These are phyloP conservation scores for Cordyceps fumosorosea DNA, from an alignment of 2,329 filamentous ascomycete genomes.

Conservation along the genomic window DNA sequence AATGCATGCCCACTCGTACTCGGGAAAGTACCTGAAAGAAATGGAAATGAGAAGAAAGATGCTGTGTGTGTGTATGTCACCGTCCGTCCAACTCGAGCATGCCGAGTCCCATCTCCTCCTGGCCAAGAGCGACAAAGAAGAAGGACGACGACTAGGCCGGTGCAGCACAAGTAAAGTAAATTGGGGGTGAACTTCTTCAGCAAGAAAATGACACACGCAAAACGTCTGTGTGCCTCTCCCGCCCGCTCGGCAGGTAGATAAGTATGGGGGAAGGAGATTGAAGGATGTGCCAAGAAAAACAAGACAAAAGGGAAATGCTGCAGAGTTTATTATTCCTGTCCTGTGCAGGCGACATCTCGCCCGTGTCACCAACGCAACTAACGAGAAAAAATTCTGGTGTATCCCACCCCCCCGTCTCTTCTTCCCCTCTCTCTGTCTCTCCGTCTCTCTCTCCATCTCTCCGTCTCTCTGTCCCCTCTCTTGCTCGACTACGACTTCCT, in stretches of 20 bases:
- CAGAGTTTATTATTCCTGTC: not conserved
- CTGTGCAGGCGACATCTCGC: not conserved
- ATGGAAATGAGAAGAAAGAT: not conserved
- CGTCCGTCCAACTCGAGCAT: slow-evolving; percentile 6
- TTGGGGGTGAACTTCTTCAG: not conserved
- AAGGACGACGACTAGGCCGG: too few species aligned
- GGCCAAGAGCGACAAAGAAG: too few species aligned
- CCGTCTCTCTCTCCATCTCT: not conserved
- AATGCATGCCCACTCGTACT: not conserved
- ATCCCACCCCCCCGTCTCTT: not conserved
- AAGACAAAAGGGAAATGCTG: not conserved
- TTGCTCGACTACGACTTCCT: not conserved
- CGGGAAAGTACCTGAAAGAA: too few species aligned
- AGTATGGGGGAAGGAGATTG: too few species aligned
- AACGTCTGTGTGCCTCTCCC: too few species aligned
- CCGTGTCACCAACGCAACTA: slow-evolving; percentile 2
- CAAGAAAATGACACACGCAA: not conserved
- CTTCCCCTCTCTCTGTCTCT: not conserved
- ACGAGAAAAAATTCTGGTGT: slow-evolving; percentile 2
- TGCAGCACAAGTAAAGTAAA: too few species aligned
- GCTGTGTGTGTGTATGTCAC: not conserved
- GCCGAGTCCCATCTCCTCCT: slow-evolving; percentile 4
- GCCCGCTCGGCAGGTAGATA: too few species aligned
- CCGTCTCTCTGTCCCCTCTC: not conserved
- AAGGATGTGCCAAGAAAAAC: too few species aligned